These are phyloP conservation scores for Helotiales sp. DNA, from an alignment of 2,329 filamentous ascomycete species.

Conservation along the genomic window DNA sequence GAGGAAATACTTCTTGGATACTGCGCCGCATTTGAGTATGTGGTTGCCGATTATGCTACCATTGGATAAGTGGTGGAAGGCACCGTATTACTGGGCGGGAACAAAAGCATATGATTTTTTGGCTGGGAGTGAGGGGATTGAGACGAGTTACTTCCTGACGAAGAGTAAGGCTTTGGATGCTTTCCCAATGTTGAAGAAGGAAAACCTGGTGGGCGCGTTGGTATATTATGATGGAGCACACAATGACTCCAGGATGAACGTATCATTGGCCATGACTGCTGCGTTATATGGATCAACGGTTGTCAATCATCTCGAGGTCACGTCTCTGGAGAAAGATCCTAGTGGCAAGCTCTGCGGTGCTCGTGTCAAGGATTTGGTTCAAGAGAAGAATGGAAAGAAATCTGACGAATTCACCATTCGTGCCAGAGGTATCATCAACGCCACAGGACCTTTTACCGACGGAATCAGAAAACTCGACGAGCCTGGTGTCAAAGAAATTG, in stretches of 20 bases:
- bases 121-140: slow-evolving; percentile 83
- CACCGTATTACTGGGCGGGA: slow-evolving; percentile 74
- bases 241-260: slow-evolving; percentile 92
- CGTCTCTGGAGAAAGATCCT: slow-evolving; percentile 70
- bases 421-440: slow-evolving; percentile 83
- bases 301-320: slow-evolving; percentile 82
- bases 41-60: slow-evolving; percentile 79
- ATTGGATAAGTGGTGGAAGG: slow-evolving; percentile 75
- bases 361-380: slow-evolving; percentile 68
- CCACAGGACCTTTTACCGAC: slow-evolving; percentile 85
- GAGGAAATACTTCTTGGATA: slow-evolving; percentile 73
- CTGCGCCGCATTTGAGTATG: slow-evolving; percentile 70
- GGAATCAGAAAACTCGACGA: slow-evolving; percentile 85
- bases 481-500: slow-evolving; percentile 69
- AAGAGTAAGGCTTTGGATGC: slow-evolving; percentile 83
- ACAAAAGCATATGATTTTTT: slow-evolving; percentile 84
- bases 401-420: slow-evolving; percentile 67
- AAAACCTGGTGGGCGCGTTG: slow-evolving; percentile 75
- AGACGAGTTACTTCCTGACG: slow-evolving; percentile 85
- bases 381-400: slow-evolving; percentile 62
- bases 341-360: slow-evolving; percentile 74
- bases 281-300: slow-evolving; percentile 84
- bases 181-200: slow-evolving; percentile 85
- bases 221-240: slow-evolving; percentile 93
- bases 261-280: slow-evolving; percentile 83